phyloP scores from a whole-genome alignment of 2,329 filamentous ascomycete species.

The Pseudogymnoascus verrucosus region DNA sequence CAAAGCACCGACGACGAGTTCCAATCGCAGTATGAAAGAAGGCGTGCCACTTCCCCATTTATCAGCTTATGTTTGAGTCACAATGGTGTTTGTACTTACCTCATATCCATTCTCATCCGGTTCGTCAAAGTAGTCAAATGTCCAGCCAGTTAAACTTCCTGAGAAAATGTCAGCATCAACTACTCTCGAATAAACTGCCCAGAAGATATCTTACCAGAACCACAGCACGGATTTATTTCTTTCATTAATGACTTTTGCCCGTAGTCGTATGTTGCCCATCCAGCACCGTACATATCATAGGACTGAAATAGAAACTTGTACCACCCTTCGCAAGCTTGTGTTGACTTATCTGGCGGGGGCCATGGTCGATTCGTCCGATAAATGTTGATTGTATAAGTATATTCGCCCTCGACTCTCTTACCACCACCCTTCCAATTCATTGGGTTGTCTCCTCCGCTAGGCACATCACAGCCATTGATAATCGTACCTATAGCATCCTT shows the following conservation, averaged over 20 bases:
- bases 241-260: constrained; percentile 22
- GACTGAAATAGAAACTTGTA: constrained; percentile 17
- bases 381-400: constrained; percentile 22
- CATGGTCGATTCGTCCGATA: constrained; percentile 19
- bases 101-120: constrained; percentile 15
- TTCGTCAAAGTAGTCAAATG: constrained; percentile 21
- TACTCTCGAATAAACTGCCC: neutral
- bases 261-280: constrained; percentile 23
- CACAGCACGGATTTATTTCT: constrained; percentile 18
- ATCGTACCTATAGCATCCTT: constrained; percentile 15
- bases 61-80: neutral
- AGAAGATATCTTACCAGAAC: constrained; percentile 10
- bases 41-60: constrained; percentile 11
- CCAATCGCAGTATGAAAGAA: constrained; percentile 15
- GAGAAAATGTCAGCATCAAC: neutral
- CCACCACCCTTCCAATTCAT: constrained; percentile 29
- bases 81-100: neutral
- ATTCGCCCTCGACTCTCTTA: constrained; percentile 19
- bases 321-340: constrained; percentile 19
- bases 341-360: constrained; percentile 19
- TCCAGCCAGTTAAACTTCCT: constrained; percentile 20
- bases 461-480: constrained; percentile 25
- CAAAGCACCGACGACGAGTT: constrained; percentile 13
- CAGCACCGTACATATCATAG: constrained; percentile 22
- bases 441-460: constrained; percentile 21